phyloP scores from a whole-genome alignment of 164 flowering plant species.

The Vitis riparia region DNA sequence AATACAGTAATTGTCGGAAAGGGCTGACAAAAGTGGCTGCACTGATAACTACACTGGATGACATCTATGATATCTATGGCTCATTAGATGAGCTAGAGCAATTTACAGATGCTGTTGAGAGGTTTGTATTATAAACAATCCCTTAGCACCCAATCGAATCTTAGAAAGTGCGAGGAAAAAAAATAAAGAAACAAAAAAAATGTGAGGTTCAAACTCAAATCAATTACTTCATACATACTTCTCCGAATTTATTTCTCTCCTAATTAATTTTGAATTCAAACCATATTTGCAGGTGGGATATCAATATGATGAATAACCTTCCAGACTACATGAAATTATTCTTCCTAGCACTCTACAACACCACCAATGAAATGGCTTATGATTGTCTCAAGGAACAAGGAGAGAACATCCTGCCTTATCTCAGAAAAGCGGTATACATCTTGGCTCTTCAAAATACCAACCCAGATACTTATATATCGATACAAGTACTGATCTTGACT shows the following conservation, averaged over 20 bases:
- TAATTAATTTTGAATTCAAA: conserved; percentile 24
- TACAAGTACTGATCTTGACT: neutral
- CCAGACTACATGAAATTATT: conserved; percentile 49
- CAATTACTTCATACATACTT: too few species aligned
- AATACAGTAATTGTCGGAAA: conserved; percentile 20
- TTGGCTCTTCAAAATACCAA: too few species aligned
- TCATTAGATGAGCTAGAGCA: conserved; percentile 38
- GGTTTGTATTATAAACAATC: conserved; percentile 19
- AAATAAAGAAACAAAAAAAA: too few species aligned
- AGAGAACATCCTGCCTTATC: conserved; percentile 9
- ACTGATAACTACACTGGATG: conserved; percentile 37
- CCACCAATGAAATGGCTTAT: conserved; percentile 37
- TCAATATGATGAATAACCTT: conserved; percentile 26
- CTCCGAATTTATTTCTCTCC: too few species aligned
- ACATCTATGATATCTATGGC: conserved; percentile 48
- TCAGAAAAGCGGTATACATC: conserved; percentile 23
- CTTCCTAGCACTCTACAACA: conserved; percentile 40
- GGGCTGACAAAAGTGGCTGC: conserved; percentile 23
- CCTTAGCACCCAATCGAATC: too few species aligned
- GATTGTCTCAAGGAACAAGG: conserved; percentile 29
- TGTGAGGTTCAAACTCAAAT: too few species aligned
- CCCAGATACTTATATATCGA: neutral
- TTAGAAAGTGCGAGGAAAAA: too few species aligned
- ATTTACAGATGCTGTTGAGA: conserved; percentile 37
- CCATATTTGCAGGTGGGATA: conserved; percentile 42